These are phyloP conservation scores for Urochloa ruziziensis DNA, from an alignment of 176 grass and related monocot species.

Conservation along the genomic window DNA sequence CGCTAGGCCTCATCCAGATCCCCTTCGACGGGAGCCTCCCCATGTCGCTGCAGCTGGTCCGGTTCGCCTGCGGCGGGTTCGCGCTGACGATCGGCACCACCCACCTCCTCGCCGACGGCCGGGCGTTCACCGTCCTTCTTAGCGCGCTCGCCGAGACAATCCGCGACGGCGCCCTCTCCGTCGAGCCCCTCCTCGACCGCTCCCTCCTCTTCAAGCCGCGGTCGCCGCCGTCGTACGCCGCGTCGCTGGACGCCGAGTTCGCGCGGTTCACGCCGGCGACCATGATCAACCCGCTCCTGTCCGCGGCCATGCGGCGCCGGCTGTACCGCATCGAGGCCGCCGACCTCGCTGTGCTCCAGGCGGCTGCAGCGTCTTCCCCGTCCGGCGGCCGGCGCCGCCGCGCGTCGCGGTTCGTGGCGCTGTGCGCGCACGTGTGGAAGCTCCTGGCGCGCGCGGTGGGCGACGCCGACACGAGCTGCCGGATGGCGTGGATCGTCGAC, in stretches of 20 bases:
- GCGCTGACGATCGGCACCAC: constrained; percentile 51
- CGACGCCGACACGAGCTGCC: constrained; percentile 51
- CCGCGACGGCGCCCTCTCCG: constrained; percentile 28
- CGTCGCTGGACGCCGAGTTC: constrained; percentile 56
- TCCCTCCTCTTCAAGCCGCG: constrained; percentile 48
- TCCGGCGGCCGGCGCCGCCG: not conserved
- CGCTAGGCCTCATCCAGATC: constrained; percentile 44
- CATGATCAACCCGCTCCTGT: constrained; percentile 51
- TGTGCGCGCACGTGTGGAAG: constrained; percentile 72
- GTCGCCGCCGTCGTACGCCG: constrained; percentile 35
- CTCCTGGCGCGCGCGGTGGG: constrained; percentile 51
- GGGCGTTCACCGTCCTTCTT: constrained; percentile 34
- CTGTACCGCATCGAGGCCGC: constrained; percentile 50
- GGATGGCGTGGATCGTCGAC: constrained; percentile 65
- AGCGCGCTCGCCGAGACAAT: constrained; percentile 37
- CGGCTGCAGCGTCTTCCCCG: not conserved
- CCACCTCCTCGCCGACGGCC: constrained; percentile 73
- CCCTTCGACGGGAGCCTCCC: constrained; percentile 45
- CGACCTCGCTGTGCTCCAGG: constrained; percentile 36
- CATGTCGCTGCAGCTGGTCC: constrained; percentile 63
- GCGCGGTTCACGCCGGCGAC: constrained; percentile 36
- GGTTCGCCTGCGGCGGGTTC: constrained; percentile 70
- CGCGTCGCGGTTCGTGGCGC: constrained; percentile 46
- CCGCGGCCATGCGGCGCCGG: constrained; percentile 40
- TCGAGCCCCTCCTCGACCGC: constrained; percentile 40